These are phyloP conservation scores for Jimgerdemannia lactiflua DNA, from an alignment of 192 early-diverging fungal genomes.

Conservation along the genomic window DNA sequence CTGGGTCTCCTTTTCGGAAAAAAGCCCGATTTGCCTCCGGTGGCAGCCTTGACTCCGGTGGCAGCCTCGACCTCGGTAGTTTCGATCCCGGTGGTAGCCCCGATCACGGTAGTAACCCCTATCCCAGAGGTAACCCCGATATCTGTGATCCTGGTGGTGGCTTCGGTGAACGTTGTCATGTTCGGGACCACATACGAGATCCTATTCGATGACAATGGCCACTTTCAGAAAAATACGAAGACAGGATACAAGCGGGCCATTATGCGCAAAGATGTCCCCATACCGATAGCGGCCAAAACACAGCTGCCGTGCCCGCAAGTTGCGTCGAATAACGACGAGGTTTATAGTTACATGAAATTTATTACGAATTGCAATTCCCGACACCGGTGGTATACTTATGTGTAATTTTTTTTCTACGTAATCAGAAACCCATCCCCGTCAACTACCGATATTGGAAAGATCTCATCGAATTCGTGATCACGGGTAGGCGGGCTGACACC, in stretches of 20 bases:
- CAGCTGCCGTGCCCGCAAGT: too few relatives aligned
- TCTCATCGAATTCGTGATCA: not conserved
- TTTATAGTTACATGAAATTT: too few relatives aligned
- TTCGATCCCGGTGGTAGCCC: too few relatives aligned
- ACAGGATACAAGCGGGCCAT: not conserved
- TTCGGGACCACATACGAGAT: not conserved
- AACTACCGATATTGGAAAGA: not conserved
- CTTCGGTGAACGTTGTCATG: not conserved
- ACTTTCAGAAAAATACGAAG: not conserved
- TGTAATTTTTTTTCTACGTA: not conserved
- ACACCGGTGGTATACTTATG: not conserved
- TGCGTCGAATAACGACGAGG: too few relatives aligned
- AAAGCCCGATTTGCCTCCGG: too few relatives aligned
- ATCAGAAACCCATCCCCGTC: not conserved
- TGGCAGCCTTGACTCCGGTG: too few relatives aligned
- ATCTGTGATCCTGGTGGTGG: not conserved
- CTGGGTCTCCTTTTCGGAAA: too few relatives aligned
- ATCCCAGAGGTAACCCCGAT: not conserved
- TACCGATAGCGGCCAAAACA: not conserved
- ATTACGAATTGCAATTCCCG: too few relatives aligned
- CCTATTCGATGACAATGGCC: not conserved
- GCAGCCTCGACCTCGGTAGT: too few relatives aligned
- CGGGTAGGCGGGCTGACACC: not conserved
- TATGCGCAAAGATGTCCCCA: not conserved
- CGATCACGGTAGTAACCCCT: not conserved